Evolutionary conservation across 768 basidiomycete genomes (phyloP), one percentile per base, ranked within the genome.

Genomic region (Termitomyces sp.): DNA sequence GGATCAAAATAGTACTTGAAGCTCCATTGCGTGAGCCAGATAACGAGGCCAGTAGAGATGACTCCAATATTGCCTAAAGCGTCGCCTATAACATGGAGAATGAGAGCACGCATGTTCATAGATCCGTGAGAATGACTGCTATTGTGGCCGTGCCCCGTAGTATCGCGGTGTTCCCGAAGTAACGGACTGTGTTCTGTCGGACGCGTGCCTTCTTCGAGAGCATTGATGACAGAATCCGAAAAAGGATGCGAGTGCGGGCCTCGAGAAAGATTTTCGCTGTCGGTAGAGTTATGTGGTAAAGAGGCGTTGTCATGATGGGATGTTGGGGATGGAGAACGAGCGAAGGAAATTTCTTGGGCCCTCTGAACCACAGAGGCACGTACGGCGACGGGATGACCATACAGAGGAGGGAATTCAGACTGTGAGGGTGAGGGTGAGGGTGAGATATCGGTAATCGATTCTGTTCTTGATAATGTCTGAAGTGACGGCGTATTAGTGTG

Each of bases 81-180:
- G 74, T 99, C 96, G 31, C 96, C 96, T 41, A 99, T 70, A 35
- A 98, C 97, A 69, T 99, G 97, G 27, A 99, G 72, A 31, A 98
- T 76, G 1, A 99, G 78, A 29, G 94, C 97, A n/a, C 78, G 88
- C 95, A 98, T 98, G 71, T 98, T 99, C 97, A 99, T 98, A 0
- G 88, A 91, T 0, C 85, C 86, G 62, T 86, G 83, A 20, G 72
- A 60, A 73, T 67, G 73, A 53, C 66, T 61, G 54, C 74, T 71
- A 11, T 43, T 62, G 13, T 58, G 62, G 41, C n/a, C n/a, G n/a
- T n/a, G n/a, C n/a, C n/a, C n/a, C n/a, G n/a, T n/a, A n/a, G n/a
- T n/a, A n/a, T n/a, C n/a, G n/a, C n/a, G n/a, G n/a, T 60, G 47
- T 47, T 16, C 11, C 3, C 13, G 20, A 11, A 83, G 66, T 6